Conservation (phyloP, 176 grass and related monocot genomes). For the Miscanthus lutarioriparius region DNA sequence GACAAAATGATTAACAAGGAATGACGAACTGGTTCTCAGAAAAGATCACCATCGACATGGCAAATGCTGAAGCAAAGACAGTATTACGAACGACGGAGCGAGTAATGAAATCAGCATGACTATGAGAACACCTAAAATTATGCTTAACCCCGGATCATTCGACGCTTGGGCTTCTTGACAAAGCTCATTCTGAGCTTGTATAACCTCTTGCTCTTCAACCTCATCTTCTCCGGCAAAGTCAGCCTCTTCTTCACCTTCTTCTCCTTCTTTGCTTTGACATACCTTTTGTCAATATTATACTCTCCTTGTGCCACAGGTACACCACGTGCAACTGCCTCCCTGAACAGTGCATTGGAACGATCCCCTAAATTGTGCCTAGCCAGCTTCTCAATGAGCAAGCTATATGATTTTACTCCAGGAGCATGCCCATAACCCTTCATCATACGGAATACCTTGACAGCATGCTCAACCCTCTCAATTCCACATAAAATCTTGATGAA, state of each 20-base stretch:
- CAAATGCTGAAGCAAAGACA: constrained; percentile 29
- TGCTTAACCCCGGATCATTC: constrained; percentile 44
- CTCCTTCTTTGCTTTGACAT: constrained; percentile 65
- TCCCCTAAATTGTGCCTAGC: constrained; percentile 75
- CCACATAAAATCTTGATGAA: constrained; percentile 97
- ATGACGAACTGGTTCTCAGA: constrained; percentile 19
- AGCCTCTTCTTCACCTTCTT: constrained; percentile 89
- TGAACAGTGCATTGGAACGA: constrained; percentile 82
- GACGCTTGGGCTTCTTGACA: constrained; percentile 73
- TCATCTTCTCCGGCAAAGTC: constrained; percentile 88
- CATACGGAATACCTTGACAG: constrained; percentile 90
- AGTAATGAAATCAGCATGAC: constrained; percentile 25
- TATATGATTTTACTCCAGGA: constrained; percentile 83
- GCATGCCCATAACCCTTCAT: constrained; percentile 91
- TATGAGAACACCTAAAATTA: constrained; percentile 34
- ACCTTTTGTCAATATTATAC: constrained; percentile 69
- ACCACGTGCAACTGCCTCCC: constrained; percentile 70
- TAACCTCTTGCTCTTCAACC: constrained; percentile 81
- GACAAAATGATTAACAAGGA: constrained; percentile 13
- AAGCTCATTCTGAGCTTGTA: constrained; percentile 91
- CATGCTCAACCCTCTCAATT: constrained; percentile 95
- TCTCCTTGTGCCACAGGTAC: constrained; percentile 51
- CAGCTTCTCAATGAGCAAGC: constrained; percentile 78
- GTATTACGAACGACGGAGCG: not conserved
- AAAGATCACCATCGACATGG: not conserved